Base-by-base conservation (phyloP, 805 yeast genomes). In the Hermanozyma aechmeae region DNA sequence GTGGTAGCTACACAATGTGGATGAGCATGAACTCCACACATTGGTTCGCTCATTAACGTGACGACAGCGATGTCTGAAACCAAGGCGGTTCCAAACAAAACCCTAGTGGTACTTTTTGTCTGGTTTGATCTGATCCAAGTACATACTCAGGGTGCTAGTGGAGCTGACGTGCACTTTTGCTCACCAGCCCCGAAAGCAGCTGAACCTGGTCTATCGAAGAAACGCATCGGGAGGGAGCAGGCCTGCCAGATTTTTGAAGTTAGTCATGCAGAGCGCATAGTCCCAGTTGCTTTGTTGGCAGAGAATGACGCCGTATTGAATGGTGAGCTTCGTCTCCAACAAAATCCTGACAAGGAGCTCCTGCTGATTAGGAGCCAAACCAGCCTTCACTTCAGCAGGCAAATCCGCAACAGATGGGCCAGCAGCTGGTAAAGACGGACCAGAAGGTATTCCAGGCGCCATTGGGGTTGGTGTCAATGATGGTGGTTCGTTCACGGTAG, bases 261-360 rank as follows among this genome's bases (percentile, higher is more conserved):
- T 77, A 25, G 65, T 66, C 10, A 73, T 58, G 16, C 95, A 87
- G 30, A 61, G 66, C 16, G 72, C 75, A 42, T 73, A 77, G 51
- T 82, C 79, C 87, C 93, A 87, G 31, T 72, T 68, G 45, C 95
- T 84, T 52, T 86, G 95, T 50, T 85, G 86, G 33, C 86, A 79
- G 23, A 92, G 67, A 81, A 87, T 73, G 16, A 76, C 58, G 0
- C 89, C 82, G 51, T 76, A 87, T 43, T 82, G 81, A n/a, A 81
- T 62, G 40, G 71, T 86, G 41, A 87, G 61, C 27, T 76, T 73
- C 0, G 96, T 87, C 38, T 79, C 83, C 16, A 68, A 51, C 56
- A 79, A 72, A 15, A 89, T 56, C 44, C 71, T 78, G 14, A 70
- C 66, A 12, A 83, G 65, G 4, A 84, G 52, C 32, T 76, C 78